phyloP scores from a whole-genome alignment of 1,284 basidiomycete species.

The Cryptococcus sp. region DNA sequence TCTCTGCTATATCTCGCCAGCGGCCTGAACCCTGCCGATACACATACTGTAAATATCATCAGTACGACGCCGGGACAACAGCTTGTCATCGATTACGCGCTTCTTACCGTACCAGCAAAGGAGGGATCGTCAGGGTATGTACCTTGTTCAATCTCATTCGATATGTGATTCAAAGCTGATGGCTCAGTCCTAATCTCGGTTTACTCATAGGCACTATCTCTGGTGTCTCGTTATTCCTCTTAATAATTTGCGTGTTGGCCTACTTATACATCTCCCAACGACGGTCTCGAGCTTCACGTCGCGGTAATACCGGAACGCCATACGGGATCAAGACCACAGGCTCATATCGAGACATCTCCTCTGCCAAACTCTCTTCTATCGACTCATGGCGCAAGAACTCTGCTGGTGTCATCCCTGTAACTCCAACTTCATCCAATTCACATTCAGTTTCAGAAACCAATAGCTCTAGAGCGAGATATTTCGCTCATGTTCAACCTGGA shows the following conservation, averaged over 20 bases:
- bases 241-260: constrained; percentile 13
- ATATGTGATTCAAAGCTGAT: too few species aligned
- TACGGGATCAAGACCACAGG: too few species aligned
- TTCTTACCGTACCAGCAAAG: constrained; percentile 7
- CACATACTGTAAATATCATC: constrained; percentile 19
- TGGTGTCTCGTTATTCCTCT: constrained; percentile 12
- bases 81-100: constrained; percentile 28
- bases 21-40: constrained; percentile 12
- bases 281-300: background rate
- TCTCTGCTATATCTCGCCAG: constrained; percentile 24
- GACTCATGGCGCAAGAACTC: constrained; percentile 11
- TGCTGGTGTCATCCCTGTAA: background rate
- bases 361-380: constrained; percentile 3
- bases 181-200: background rate
- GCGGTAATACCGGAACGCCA: too few species aligned
- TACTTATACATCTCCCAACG: constrained; percentile 8
- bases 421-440: background rate
- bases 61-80: constrained; percentile 15
- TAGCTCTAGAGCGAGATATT: background rate
- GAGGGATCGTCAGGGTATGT: constrained; percentile 2
- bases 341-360: too few species aligned
- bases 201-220: constrained; percentile 10
- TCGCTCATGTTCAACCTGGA: background rate
- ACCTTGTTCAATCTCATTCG: background rate
- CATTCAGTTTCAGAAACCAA: background rate